A percentile compares a stretch with the other conserved stretches of the same genome.
These are phyloP conservation scores for Rubia peregrina DNA, from an alignment of 305 asterid genomes.

Conservation along the genomic window DNA sequence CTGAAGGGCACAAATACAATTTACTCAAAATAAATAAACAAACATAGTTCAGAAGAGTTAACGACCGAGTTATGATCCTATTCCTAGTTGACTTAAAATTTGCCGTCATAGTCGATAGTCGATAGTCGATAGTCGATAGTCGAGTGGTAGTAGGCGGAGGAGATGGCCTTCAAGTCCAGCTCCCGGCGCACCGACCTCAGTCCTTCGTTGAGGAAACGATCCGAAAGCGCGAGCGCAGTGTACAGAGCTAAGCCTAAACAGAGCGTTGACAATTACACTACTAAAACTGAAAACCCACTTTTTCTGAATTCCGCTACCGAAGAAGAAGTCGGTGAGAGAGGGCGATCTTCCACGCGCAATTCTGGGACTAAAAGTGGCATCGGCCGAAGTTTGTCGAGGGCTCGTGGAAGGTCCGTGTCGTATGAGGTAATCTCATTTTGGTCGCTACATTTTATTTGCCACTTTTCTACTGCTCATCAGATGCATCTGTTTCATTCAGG, in stretches of 20 bases:
- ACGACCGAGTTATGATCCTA: background rate
- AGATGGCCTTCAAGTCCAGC: constrained; percentile 71
- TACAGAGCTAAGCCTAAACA: constrained; percentile 32
- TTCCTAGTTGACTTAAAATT: no score
- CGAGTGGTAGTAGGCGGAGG: background rate
- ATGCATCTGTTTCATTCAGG: constrained; percentile 6
- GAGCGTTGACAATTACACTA: constrained; percentile 36
- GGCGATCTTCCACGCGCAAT: constrained; percentile 52
- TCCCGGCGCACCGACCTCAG: constrained; percentile 29
- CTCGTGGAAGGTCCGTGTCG: constrained; percentile 53
- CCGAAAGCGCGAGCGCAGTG: constrained; percentile 65
- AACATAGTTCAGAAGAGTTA: no score
- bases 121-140: no score
- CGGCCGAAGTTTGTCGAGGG: constrained; percentile 73
- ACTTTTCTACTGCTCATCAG: background rate
- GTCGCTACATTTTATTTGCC: background rate
- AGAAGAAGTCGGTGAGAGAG: constrained; percentile 37
- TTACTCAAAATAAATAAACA: no score
- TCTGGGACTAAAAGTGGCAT: constrained; percentile 47
- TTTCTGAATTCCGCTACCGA: constrained; percentile 38
- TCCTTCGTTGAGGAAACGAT: constrained; percentile 45
- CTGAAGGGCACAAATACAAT: no score
- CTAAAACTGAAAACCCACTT: constrained; percentile 68
- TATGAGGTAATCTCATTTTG: constrained; percentile 41
- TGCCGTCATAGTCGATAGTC: no score